These are phyloP conservation scores for Fusarium citri DNA, from an alignment of 2,329 filamentous ascomycete genomes.

Conservation along the genomic window DNA sequence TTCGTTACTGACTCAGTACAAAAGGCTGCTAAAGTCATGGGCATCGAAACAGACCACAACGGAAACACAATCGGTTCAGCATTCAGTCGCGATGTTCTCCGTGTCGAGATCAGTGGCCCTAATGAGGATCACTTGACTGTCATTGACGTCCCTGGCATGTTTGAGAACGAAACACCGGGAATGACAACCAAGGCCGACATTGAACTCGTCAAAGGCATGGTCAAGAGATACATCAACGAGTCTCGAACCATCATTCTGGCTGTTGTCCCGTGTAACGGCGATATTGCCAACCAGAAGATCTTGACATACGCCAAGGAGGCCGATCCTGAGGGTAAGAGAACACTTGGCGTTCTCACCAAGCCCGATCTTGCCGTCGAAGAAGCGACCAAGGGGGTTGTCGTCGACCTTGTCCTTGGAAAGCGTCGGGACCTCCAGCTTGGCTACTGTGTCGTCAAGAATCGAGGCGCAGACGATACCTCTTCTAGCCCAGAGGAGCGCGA, in stretches of 20 bases:
- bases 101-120: conserved; percentile 58
- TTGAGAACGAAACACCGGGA: conserved; percentile 50
- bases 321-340: conserved; percentile 56
- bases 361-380: conserved; percentile 64
- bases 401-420: conserved; percentile 57
- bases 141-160: conserved; percentile 67
- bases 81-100: conserved; percentile 60
- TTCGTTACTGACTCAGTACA: background rate
- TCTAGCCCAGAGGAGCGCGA: conserved; percentile 50
- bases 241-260: conserved; percentile 62
- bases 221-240: conserved; percentile 59
- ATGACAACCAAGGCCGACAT: conserved; percentile 60
- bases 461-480: conserved; percentile 55
- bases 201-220: conserved; percentile 59
- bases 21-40: conserved; percentile 59
- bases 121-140: conserved; percentile 61
- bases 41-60: conserved; percentile 49
- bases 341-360: conserved; percentile 67
- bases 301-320: conserved; percentile 51
- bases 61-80: conserved; percentile 40
- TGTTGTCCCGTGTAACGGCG: conserved; percentile 56
- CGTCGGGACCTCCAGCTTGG: conserved; percentile 58
- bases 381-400: conserved; percentile 52
- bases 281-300: conserved; percentile 57
- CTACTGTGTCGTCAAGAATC: conserved; percentile 62